Conservation (phyloP, 2,329 filamentous ascomycete genomes). For the Geosmithia morbida region DNA sequence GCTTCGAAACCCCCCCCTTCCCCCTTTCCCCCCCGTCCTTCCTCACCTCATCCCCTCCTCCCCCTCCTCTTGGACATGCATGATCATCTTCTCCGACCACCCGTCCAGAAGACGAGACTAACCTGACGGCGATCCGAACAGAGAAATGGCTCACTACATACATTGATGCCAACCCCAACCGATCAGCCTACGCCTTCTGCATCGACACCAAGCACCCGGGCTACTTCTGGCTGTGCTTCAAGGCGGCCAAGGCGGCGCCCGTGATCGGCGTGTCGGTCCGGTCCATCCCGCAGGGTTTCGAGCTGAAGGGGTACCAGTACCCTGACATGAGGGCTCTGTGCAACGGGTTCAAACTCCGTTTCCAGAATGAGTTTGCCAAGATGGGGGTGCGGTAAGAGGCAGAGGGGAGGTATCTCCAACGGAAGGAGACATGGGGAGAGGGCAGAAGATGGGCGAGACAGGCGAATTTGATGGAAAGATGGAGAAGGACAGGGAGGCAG, state of each 20-base stretch:
- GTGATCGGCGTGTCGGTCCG: constrained; percentile 76
- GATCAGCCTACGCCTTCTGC: constrained; percentile 91
- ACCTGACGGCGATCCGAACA: constrained; percentile 19
- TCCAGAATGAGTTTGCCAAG: constrained; percentile 50
- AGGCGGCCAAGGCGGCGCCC: constrained; percentile 62
- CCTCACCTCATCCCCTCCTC: neutral
- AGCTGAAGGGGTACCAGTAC: constrained; percentile 77
- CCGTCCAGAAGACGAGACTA: neutral
- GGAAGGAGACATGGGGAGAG: too few species aligned
- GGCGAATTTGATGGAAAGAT: neutral
- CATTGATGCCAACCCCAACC: constrained; percentile 87
- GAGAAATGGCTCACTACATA: constrained; percentile 95
- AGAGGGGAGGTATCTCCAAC: too few species aligned
- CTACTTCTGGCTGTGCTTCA: constrained; percentile 95
- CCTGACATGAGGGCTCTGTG: constrained; percentile 90
- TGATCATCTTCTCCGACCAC: too few species aligned
- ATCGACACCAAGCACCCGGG: constrained; percentile 83
- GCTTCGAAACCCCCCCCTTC: neutral
- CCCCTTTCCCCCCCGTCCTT: neutral
- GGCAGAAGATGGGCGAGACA: too few species aligned
- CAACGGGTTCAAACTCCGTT: constrained; percentile 91
- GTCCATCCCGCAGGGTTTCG: constrained; percentile 84
- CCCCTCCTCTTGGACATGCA: too few species aligned
- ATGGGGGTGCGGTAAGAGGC: constrained; percentile 24
- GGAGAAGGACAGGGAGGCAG: neutral